Conservation (phyloP, 1,284 basidiomycete genomes). For the Ceratobasidium theobromae region DNA sequence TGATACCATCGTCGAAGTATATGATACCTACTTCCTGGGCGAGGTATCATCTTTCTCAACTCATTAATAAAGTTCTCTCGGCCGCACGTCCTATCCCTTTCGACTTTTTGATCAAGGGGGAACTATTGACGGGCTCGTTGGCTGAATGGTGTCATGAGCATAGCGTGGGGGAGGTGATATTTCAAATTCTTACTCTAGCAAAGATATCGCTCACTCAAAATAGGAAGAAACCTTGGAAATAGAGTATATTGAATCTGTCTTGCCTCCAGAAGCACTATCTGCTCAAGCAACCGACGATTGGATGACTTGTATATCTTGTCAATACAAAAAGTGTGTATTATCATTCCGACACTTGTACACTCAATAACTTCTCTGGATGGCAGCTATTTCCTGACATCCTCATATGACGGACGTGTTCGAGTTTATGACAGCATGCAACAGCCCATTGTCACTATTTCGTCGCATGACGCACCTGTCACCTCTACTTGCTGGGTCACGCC, state of each 20-base stretch:
- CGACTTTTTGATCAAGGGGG: slow-evolving; percentile 87
- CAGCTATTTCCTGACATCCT: slow-evolving; percentile 74
- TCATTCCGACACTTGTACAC: no score
- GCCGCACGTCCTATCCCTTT: slow-evolving; percentile 81
- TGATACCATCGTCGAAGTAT: slow-evolving; percentile 88
- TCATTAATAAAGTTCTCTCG: slow-evolving; percentile 91
- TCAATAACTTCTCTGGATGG: no score
- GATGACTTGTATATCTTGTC: slow-evolving; percentile 82
- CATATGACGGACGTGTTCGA: slow-evolving; percentile 77
- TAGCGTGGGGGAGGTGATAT: slow-evolving; percentile 70
- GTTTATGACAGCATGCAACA: slow-evolving; percentile 71
- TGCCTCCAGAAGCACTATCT: slow-evolving; percentile 84
- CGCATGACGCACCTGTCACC: slow-evolving; percentile 71
- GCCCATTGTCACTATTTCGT: slow-evolving; percentile 51
- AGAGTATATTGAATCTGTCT: slow-evolving; percentile 90
- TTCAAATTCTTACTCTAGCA: no score
- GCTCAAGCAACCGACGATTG: slow-evolving; percentile 90
- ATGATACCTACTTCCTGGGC: slow-evolving; percentile 91
- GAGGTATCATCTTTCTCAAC: slow-evolving; percentile 92
- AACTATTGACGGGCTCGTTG: slow-evolving; percentile 74
- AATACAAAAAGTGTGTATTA: slow-evolving; percentile 61
- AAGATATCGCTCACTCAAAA: background rate
- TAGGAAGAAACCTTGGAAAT: slow-evolving; percentile 89
- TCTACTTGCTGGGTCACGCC: slow-evolving; percentile 62
- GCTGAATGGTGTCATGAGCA: slow-evolving; percentile 77